A percentile compares a stretch with the other conserved stretches of the same genome.
These are phyloP conservation scores for Fusarium nelsonii DNA, from an alignment of 2,329 filamentous ascomycete genomes.

Conservation along the genomic window DNA sequence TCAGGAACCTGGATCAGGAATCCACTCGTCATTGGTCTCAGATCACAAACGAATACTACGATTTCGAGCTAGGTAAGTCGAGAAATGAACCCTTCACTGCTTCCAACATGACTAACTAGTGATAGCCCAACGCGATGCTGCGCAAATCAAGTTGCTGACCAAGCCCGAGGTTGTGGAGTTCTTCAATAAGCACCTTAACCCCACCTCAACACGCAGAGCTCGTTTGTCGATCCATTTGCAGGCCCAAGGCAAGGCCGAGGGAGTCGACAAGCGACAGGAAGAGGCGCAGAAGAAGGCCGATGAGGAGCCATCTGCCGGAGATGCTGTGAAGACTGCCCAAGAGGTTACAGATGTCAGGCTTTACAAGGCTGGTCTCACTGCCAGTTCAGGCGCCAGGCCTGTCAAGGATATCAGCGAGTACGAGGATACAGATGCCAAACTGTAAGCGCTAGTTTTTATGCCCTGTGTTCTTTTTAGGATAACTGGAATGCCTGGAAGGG, in stretches of 20 bases:
- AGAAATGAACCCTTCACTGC: neutral
- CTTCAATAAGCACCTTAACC: conserved; percentile 80
- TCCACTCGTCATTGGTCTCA: conserved; percentile 86
- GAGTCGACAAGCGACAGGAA: conserved; percentile 63
- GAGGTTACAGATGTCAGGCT: conserved; percentile 82
- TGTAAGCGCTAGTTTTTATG: conserved; percentile 59
- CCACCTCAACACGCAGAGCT: conserved; percentile 77
- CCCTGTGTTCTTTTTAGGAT: conserved; percentile 11
- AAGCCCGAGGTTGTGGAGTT: conserved; percentile 86
- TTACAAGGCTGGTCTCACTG: conserved; percentile 81
- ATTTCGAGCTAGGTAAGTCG: conserved; percentile 84
- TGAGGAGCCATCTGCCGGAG: conserved; percentile 47
- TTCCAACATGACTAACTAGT: conserved; percentile 32
- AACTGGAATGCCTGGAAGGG: conserved; percentile 13
- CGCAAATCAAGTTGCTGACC: conserved; percentile 77
- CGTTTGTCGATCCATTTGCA: conserved; percentile 87
- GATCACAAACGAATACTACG: conserved; percentile 86
- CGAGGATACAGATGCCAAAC: conserved; percentile 85
- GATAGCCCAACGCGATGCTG: conserved; percentile 80
- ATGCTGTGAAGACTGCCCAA: conserved; percentile 59
- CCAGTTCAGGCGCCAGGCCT: conserved; percentile 79
- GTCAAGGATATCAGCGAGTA: conserved; percentile 84
- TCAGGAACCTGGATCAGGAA: conserved; percentile 92
- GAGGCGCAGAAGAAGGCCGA: conserved; percentile 54
- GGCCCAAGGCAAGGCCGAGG: conserved; percentile 71